Conservation (phyloP, 495 filamentous ascomycete species). For the Lindgomyces ingoldianus region DNA sequence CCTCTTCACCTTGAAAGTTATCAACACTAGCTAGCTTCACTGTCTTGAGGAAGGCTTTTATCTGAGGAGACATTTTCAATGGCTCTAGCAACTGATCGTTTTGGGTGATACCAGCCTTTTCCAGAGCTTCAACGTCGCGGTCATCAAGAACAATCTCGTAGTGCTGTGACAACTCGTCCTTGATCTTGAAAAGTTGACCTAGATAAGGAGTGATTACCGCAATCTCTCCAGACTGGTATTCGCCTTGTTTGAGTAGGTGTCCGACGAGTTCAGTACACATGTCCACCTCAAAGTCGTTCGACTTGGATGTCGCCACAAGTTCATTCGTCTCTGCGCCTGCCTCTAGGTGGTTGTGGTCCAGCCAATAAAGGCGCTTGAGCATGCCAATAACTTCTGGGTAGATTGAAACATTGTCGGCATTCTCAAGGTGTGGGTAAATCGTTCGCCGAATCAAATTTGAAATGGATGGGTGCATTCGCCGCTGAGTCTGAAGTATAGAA, state of each 20-base stretch:
- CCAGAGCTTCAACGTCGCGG: conserved; percentile 63
- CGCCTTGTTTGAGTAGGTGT: conserved; percentile 71
- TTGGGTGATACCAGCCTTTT: conserved; percentile 52
- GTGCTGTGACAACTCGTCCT: conserved; percentile 50
- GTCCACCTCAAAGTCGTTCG: conserved; percentile 68
- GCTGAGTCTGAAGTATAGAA: conserved; percentile 63
- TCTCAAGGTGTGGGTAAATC: conserved; percentile 65
- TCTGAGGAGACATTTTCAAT: conserved; percentile 29
- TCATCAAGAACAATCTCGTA: conserved; percentile 69
- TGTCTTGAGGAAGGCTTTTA: conserved; percentile 58
- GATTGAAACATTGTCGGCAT: conserved; percentile 52
- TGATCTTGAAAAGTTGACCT: conserved; percentile 67
- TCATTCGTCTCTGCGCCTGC: conserved; percentile 45
- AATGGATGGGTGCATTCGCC: conserved; percentile 77
- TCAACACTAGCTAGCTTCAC: conserved; percentile 80
- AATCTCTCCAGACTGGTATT: conserved; percentile 67
- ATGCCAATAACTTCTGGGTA: conserved; percentile 68
- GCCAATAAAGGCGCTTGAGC: conserved; percentile 68
- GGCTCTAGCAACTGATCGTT: neutral
- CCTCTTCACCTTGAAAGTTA: conserved; percentile 80
- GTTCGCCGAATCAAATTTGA: conserved; percentile 60
- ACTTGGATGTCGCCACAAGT: conserved; percentile 54
- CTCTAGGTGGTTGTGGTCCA: conserved; percentile 66
- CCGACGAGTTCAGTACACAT: conserved; percentile 66
- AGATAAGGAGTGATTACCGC: conserved; percentile 79